A percentile compares a stretch with the other conserved stretches of the same genome.
These are phyloP conservation scores for Gracilaria domingensis DNA, from an alignment of 23 red algal species.

Conservation along the genomic window DNA sequence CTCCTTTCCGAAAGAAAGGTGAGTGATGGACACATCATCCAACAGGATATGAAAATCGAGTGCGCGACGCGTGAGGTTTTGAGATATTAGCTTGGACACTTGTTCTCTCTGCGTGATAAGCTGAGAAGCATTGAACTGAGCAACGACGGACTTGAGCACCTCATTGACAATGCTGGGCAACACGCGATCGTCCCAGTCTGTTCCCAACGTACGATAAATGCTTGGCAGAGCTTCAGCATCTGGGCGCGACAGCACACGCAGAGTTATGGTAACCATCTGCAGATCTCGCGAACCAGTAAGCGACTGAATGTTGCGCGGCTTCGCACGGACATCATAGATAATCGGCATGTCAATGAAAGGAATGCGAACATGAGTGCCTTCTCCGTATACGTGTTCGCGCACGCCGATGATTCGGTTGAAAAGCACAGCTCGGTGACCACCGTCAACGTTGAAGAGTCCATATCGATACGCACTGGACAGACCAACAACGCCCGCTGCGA, in stretches of 20 bases:
- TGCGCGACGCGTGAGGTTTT: slow-evolving; percentile 86
- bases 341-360: slow-evolving; percentile 94
- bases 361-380: slow-evolving; percentile 95
- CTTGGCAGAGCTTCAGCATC: slow-evolving; percentile 75
- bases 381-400: slow-evolving; percentile 83
- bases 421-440: slow-evolving; percentile 94
- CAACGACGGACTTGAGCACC: slow-evolving; percentile 96
- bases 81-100: slow-evolving; percentile 90
- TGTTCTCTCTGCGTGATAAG: slow-evolving; percentile 97
- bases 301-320: slow-evolving; percentile 89
- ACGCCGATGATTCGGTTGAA: slow-evolving; percentile 97
- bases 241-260: slow-evolving; percentile 93
- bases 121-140: slow-evolving; percentile 98
- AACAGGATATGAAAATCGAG: slow-evolving; percentile 92
- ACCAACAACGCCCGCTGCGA: slow-evolving; percentile 60
- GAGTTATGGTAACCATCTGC: slow-evolving; percentile 98
- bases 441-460: slow-evolving; percentile 88
- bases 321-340: slow-evolving; percentile 94
- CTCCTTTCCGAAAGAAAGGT: slow-evolving; percentile 99
- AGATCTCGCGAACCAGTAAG: slow-evolving; percentile 96
- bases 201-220: slow-evolving; percentile 92
- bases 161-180: slow-evolving; percentile 99
- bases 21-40: slow-evolving; percentile 99
- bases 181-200: slow-evolving; percentile 99
- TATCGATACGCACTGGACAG: slow-evolving; percentile 68